Percentiles rank a stretch among this genome's conserved stretches.
Evolutionary conservation across 805 yeast genomes (phyloP).

Genomic region (Kodamaea leandrae): DNA sequence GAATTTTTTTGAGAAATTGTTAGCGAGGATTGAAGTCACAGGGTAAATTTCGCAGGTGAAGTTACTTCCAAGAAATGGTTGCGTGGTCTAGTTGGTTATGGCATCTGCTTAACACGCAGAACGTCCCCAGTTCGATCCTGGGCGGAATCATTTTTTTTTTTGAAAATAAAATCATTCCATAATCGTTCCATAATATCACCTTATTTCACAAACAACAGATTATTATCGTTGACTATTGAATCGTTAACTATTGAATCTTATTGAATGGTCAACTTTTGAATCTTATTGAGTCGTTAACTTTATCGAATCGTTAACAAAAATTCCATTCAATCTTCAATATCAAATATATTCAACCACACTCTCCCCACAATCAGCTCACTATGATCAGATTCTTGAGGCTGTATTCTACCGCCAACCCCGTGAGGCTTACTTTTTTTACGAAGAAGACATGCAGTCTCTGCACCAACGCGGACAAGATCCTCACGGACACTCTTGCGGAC

Average conservation of each 20-base stretch:
- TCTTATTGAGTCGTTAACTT: too few relatives aligned
- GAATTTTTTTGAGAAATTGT: too few relatives aligned
- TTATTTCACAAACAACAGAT: too few relatives aligned
- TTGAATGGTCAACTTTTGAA: too few relatives aligned
- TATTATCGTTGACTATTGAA: too few relatives aligned
- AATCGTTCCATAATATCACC: too few relatives aligned
- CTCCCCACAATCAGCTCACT: background rate
- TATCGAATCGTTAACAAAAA: too few relatives aligned
- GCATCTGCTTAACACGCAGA: conserved; percentile 99
- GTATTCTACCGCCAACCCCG: conserved; percentile 5
- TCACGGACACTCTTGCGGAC: conserved; percentile 41
- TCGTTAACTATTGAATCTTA: too few relatives aligned
- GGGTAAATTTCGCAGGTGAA: too few relatives aligned
- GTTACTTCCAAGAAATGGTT: conserved; percentile 45
- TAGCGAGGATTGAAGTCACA: too few relatives aligned
- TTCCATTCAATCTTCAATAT: background rate
- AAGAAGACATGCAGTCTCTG: conserved; percentile 71
- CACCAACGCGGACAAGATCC: conserved; percentile 55
- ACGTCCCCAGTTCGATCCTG: conserved; percentile 99
- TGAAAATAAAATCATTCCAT: background rate
- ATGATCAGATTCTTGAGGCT: background rate
- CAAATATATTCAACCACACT: background rate
- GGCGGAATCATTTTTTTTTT: conserved; percentile 75
- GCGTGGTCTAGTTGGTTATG: conserved; percentile 99
- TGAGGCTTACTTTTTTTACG: conserved; percentile 56